Percentiles rank a stretch among this genome's conserved stretches.
Evolutionary conservation across 495 filamentous ascomycete species (phyloP).

Genomic region (Penicillium macrosclerotiorum): DNA sequence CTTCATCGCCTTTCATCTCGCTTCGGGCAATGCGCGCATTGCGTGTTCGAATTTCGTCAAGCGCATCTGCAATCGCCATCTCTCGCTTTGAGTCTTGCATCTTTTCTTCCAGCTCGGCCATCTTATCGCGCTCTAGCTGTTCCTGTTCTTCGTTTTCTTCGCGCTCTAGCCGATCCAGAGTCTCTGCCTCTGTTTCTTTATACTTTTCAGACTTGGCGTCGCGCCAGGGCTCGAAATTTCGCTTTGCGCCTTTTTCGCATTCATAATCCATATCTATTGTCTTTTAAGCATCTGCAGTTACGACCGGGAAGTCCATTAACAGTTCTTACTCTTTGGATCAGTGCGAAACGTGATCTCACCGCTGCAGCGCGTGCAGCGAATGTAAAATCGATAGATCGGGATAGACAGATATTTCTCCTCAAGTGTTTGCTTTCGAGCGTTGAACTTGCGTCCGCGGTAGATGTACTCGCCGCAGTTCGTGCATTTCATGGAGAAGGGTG

Average conservation of each 20-base stretch:
- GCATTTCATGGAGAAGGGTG: conserved; percentile 94
- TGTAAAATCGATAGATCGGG: conserved; percentile 91
- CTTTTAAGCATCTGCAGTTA: neutral
- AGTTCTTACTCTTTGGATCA: conserved; percentile 73
- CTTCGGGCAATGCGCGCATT: conserved; percentile 84
- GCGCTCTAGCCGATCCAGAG: conserved; percentile 77
- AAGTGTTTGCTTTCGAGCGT: conserved; percentile 90
- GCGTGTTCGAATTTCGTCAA: conserved; percentile 89
- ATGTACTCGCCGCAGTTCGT: conserved; percentile 92
- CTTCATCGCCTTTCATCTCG: conserved; percentile 53
- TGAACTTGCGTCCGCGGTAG: conserved; percentile 95
- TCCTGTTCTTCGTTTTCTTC: conserved; percentile 61
- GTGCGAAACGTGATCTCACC: conserved; percentile 94
- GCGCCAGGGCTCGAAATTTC: conserved; percentile 93
- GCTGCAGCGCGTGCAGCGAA: conserved; percentile 86
- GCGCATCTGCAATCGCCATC: conserved; percentile 93
- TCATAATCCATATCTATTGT: conserved; percentile 73
- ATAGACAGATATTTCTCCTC: conserved; percentile 90
- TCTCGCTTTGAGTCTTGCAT: conserved; percentile 92
- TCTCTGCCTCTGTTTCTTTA: conserved; percentile 81
- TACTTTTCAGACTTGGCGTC: conserved; percentile 48
- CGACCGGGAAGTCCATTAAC: neutral
- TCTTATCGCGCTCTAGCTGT: conserved; percentile 62
- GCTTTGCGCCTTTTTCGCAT: conserved; percentile 80
- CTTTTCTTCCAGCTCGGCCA: conserved; percentile 78